A percentile compares a stretch with the other conserved stretches of the same genome.
Evolutionary conservation across 352 stramenopile genomes (phyloP).

Genomic region (Phytopythium mirpurense): DNA sequence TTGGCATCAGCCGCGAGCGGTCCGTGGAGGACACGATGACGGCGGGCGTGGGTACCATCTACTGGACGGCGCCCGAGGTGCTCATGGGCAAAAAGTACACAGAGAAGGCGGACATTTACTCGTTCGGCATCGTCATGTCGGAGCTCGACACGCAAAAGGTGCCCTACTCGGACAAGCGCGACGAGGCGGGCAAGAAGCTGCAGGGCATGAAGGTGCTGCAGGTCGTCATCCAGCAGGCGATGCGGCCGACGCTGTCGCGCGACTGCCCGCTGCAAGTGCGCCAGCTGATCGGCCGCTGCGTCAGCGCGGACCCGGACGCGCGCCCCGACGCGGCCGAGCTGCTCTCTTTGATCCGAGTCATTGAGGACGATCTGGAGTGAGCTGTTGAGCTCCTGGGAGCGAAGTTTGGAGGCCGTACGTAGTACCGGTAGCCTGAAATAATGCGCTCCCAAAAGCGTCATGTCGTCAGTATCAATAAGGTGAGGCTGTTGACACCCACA

Average conservation of each 20-base stretch:
- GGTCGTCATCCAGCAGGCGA: conserved; percentile 65
- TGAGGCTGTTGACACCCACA: no score
- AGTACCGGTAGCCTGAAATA: no score
- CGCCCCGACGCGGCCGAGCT: conserved; percentile 55
- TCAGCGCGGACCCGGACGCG: conserved; percentile 60
- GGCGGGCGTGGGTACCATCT: conserved; percentile 74
- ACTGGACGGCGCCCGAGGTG: conserved; percentile 80
- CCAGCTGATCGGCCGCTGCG: conserved; percentile 55
- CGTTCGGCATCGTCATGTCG: conserved; percentile 81
- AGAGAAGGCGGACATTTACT: conserved; percentile 82
- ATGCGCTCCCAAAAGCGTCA: conserved; percentile 1
- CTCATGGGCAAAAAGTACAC: conserved; percentile 83
- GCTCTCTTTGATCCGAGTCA: conserved; percentile 18
- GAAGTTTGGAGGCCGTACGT: no score
- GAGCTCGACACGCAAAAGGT: conserved; percentile 76
- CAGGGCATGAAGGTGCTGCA: conserved; percentile 84
- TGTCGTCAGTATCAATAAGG: no score
- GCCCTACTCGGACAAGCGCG: conserved; percentile 76
- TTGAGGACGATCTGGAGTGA: conserved; percentile 31
- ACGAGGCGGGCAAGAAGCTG: conserved; percentile 65
- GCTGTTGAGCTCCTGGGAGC: no score
- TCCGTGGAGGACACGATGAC: conserved; percentile 82
- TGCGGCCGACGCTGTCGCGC: conserved; percentile 58
- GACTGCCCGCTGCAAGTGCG: conserved; percentile 51
- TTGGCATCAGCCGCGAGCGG: conserved; percentile 73